These are phyloP conservation scores for Trichocomaceae sp. DNA, from an alignment of 2,329 filamentous ascomycete species.

Conservation along the genomic window DNA sequence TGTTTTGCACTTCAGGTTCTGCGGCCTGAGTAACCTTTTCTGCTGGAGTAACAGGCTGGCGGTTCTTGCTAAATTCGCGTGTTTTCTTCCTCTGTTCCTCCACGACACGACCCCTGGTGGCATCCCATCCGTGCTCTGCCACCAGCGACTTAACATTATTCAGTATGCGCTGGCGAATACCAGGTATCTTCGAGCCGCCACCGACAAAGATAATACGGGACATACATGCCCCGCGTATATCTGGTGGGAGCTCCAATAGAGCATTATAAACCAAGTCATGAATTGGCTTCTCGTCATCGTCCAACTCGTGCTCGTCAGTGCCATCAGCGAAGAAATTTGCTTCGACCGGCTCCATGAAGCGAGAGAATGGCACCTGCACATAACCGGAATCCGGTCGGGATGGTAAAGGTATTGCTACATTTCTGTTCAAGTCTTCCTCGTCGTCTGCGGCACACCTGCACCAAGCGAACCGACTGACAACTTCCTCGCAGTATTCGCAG, in stretches of 20 bases:
- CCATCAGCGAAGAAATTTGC: slow-evolving; percentile 61
- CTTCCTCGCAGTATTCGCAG: slow-evolving; percentile 77
- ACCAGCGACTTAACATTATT: slow-evolving; percentile 66
- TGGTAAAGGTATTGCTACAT: slow-evolving; percentile 40
- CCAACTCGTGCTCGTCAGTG: slow-evolving; percentile 54
- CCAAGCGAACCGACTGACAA: slow-evolving; percentile 70
- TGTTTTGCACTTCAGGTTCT: neutral
- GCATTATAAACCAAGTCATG: slow-evolving; percentile 69
- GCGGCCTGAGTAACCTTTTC: neutral
- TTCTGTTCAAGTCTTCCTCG: slow-evolving; percentile 2
- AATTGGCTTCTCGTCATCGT: slow-evolving; percentile 80
- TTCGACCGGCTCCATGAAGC: slow-evolving; percentile 68
- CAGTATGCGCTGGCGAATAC: slow-evolving; percentile 69
- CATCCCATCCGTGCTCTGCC: slow-evolving; percentile 66
- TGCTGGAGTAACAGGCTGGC: neutral
- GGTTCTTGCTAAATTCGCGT: slow-evolving; percentile 25
- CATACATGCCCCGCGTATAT: slow-evolving; percentile 80
- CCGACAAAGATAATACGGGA: slow-evolving; percentile 82
- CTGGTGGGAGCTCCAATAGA: slow-evolving; percentile 68
- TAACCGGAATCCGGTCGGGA: slow-evolving; percentile 36
- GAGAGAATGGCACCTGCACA: slow-evolving; percentile 60
- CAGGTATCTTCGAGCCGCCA: slow-evolving; percentile 69
- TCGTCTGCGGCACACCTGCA: slow-evolving; percentile 44
- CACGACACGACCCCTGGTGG: slow-evolving; percentile 63
- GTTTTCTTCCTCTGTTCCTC: slow-evolving; percentile 44